These are phyloP conservation scores for Hanseniaspora guilliermondii DNA, from an alignment of 805 yeast species.

Conservation along the genomic window DNA sequence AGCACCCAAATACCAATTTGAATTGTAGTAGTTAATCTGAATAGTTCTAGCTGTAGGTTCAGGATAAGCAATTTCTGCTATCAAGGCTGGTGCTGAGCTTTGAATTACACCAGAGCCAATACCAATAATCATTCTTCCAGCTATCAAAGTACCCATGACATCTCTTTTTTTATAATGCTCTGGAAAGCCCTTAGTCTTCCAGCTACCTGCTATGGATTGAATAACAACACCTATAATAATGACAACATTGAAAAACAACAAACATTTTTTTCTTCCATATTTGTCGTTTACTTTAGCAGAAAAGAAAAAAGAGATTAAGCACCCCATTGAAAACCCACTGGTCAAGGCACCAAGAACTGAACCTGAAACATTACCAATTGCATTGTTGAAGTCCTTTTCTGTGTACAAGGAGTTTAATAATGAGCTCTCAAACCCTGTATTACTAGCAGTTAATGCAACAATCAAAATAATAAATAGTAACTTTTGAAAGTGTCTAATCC, in stretches of 20 bases:
- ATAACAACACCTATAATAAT: slow-evolving; percentile 16
- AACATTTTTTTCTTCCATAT: slow-evolving; percentile 31
- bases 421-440: slow-evolving; percentile 38
- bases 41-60: slow-evolving; percentile 30
- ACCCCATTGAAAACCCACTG: slow-evolving; percentile 35
- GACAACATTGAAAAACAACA: slow-evolving; percentile 19
- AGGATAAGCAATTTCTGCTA: slow-evolving; percentile 41
- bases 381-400: slow-evolving; percentile 30
- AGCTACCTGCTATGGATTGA: slow-evolving; percentile 17
- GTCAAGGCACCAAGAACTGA: slow-evolving; percentile 31
- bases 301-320: slow-evolving; percentile 24
- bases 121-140: slow-evolving; percentile 38
- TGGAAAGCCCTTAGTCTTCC: slow-evolving; percentile 25
- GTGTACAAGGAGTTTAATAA: slow-evolving; percentile 42
- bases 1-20: slow-evolving; percentile 43
- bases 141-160: slow-evolving; percentile 29
- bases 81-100: slow-evolving; percentile 36
- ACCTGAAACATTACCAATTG: slow-evolving; percentile 32
- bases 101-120: slow-evolving; percentile 33
- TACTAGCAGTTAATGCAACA: slow-evolving; percentile 36
- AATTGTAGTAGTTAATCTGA: slow-evolving; percentile 35
- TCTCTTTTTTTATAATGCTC: slow-evolving; percentile 31
- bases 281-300: slow-evolving; percentile 27
- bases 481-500: slow-evolving; percentile 29
- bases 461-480: slow-evolving; percentile 32